These are phyloP conservation scores for Verruconis gallopava DNA, from an alignment of 2,329 filamentous ascomycete genomes.

Conservation along the genomic window DNA sequence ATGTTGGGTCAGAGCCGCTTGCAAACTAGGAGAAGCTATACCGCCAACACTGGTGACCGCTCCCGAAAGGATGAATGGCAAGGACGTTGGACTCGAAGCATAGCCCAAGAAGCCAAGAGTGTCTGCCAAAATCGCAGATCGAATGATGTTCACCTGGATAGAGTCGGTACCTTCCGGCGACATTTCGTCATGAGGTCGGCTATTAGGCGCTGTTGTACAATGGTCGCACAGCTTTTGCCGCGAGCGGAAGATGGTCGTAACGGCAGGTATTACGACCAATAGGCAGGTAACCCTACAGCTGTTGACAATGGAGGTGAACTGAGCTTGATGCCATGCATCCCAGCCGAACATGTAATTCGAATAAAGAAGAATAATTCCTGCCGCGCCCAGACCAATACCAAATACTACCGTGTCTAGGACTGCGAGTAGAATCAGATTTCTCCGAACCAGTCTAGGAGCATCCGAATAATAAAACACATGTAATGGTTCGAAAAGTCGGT, in stretches of 20 bases:
- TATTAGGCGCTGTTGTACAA: no score
- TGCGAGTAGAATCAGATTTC: constrained; percentile 70
- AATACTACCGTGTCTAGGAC: constrained; percentile 72
- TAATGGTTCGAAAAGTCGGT: constrained; percentile 64
- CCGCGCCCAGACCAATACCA: constrained; percentile 66
- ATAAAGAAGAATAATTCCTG: constrained; percentile 76
- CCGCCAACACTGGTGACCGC: constrained; percentile 66
- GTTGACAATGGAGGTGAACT: constrained; percentile 69
- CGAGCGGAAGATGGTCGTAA: constrained; percentile 64
- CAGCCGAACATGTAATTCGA: constrained; percentile 68
- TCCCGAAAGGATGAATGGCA: constrained; percentile 58
- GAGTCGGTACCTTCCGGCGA: constrained; percentile 49
- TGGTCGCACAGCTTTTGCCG: constrained; percentile 45
- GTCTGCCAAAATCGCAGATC: constrained; percentile 63
- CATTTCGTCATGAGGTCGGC: no score
- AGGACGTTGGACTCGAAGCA: constrained; percentile 46
- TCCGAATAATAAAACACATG: constrained; percentile 59
- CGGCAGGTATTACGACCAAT: constrained; percentile 57
- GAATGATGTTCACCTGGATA: constrained; percentile 67
- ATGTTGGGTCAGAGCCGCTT: constrained; percentile 83
- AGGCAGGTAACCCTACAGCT: constrained; percentile 62
- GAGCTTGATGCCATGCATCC: constrained; percentile 66
- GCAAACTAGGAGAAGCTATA: constrained; percentile 72
- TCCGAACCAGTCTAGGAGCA: constrained; percentile 47
- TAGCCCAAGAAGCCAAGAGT: constrained; percentile 65